Base-by-base conservation (phyloP, 2,329 filamentous ascomycete species). In the Rhinocladiella mackenziei region DNA sequence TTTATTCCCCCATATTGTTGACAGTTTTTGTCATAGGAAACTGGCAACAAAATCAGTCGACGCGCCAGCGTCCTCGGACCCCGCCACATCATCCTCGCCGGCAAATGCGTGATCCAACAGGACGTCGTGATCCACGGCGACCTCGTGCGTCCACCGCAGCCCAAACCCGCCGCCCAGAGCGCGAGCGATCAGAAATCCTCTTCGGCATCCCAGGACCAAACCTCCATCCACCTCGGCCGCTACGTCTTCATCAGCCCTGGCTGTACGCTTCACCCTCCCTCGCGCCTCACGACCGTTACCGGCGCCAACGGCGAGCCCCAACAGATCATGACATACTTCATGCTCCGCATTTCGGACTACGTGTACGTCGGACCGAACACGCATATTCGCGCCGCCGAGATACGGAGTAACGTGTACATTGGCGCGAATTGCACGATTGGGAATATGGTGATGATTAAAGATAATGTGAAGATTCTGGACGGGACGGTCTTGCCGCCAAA, bases 11-110 rank as follows among this genome's bases (percentile, higher is more conserved):
- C 35, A 14, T 39, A 39, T 48, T 31, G 49, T 46, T 40, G 36
- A 35, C 48, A 20, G 34, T 31, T 32, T 14, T 39, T n/a, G n/a
- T n/a, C 18, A 39, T 23, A 45, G 89, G 91, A 97, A 69, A 95
- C 89, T 2, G 92, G 92, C 56, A 98, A 98, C 77, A 97, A 97
- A 72, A 92, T 98, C 60, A 91, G 89, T 28, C 87, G 92, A 56
- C 88, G 88, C 57, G 86, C 88, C 51, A 83, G 84, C 62, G 87
- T 98, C 57, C 86, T 94, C 60, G 92, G 92, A 59, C 96, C 91
- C 15, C 89, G 94, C 58, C 94, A 97, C 69, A 97, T 98, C 68
- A 95, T 95, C 67, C 84, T 98, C 2, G 92, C 89, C 57, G 92
- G 92, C 53, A 94, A 88, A 68, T 94, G 89, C 1, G 88, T 97